These are phyloP conservation scores for Hawksworthiomyces lignivorus DNA, from an alignment of 2,329 filamentous ascomycete genomes.

Conservation along the genomic window DNA sequence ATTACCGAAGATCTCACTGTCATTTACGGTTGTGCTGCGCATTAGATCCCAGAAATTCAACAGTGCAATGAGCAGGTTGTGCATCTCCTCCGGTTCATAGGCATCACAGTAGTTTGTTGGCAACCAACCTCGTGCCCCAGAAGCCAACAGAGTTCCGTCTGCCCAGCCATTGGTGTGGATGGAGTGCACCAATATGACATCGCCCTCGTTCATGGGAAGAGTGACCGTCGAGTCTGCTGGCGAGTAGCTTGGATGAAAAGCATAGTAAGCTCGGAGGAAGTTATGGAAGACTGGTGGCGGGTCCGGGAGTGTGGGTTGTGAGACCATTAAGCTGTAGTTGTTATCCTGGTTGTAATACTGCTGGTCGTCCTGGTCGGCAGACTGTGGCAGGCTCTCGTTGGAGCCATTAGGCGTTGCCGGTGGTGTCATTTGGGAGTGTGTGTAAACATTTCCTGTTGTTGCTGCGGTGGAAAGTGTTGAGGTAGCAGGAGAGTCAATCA, in stretches of 20 bases:
- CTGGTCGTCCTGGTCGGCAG: constrained; percentile 21
- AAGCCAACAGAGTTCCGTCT: constrained; percentile 81
- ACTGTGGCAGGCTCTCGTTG: constrained; percentile 47
- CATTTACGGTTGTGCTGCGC: constrained; percentile 66
- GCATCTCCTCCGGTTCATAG: constrained; percentile 84
- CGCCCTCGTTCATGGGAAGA: constrained; percentile 78
- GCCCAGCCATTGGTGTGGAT: constrained; percentile 99
- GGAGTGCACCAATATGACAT: constrained; percentile 89
- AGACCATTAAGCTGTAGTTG: constrained; percentile 7
- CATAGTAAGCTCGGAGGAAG: constrained; percentile 89
- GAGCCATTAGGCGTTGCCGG: constrained; percentile 66
- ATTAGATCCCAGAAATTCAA: constrained; percentile 90
- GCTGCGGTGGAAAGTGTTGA: constrained; percentile 3
- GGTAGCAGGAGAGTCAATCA: constrained; percentile 65
- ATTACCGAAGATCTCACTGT: constrained; percentile 73
- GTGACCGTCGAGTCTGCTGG: constrained; percentile 82
- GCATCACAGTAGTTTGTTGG: constrained; percentile 97
- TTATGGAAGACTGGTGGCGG: constrained; percentile 74
- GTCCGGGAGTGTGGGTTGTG: constrained; percentile 34
- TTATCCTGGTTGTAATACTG: constrained; percentile 4
- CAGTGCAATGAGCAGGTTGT: constrained; percentile 74
- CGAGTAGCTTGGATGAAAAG: constrained; percentile 73
- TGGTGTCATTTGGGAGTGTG: constrained; percentile 62
- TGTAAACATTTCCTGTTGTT: constrained; percentile 32
- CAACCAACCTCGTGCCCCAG: constrained; percentile 86